phyloP scores from a whole-genome alignment of 2,329 filamentous ascomycete species.

The Colletotrichum liaoningense region DNA sequence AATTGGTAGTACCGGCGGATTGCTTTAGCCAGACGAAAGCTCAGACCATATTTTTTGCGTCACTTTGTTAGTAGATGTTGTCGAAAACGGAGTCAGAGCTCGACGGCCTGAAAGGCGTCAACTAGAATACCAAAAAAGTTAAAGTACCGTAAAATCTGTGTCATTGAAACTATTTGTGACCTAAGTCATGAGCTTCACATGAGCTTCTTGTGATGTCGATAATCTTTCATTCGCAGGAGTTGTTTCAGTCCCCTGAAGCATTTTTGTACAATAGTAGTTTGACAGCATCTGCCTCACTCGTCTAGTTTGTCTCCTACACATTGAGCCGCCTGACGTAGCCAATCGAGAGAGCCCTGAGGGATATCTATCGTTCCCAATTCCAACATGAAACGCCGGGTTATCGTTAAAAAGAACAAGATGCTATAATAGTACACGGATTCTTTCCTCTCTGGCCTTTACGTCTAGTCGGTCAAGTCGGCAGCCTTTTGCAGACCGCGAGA shows the following conservation, averaged over 20 bases:
- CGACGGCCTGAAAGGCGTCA: slow-evolving; percentile 5
- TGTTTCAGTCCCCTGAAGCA: neutral
- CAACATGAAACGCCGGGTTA: slow-evolving; percentile 28
- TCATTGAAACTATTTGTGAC: neutral
- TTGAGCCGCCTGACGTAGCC: slow-evolving; percentile 11
- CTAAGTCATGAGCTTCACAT: neutral
- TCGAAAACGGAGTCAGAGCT: slow-evolving; percentile 3
- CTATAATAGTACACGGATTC: slow-evolving; percentile 30
- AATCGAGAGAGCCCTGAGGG: slow-evolving; percentile 25
- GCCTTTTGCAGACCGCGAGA: slow-evolving; percentile 84
- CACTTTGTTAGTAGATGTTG: slow-evolving; percentile 16
- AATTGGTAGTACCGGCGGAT: slow-evolving; percentile 1
- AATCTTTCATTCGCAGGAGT: neutral
- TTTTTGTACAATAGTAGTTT: neutral
- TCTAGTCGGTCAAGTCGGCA: slow-evolving; percentile 75
- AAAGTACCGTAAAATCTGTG: neutral
- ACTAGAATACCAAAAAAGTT: slow-evolving; percentile 29
- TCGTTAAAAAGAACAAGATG: slow-evolving; percentile 19
- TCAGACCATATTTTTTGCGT: neutral
- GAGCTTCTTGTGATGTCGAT: neutral
- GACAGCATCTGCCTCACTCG: neutral
- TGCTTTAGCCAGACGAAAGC: neutral
- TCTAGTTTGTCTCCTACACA: neutral
- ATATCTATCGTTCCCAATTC: slow-evolving; percentile 25
- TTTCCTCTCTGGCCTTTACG: neutral